Evolutionary conservation across 345 rosid species (phyloP).

Genomic region (Pugionium cornutum): DNA sequence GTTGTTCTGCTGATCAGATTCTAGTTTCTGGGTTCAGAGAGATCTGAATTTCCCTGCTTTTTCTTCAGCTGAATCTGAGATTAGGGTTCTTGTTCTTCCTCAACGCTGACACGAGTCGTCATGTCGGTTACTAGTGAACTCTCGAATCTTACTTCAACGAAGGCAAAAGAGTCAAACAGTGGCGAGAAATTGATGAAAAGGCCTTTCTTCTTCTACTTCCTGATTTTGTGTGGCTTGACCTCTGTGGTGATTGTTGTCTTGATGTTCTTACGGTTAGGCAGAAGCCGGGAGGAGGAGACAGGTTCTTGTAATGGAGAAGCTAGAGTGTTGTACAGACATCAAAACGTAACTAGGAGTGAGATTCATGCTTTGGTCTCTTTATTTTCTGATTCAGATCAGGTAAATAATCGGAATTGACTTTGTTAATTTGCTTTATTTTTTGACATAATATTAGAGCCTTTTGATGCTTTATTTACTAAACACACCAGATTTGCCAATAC

Average conservation of each 20-base stretch:
- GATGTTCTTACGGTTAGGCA: background rate
- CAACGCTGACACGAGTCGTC: background rate
- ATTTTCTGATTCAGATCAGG: background rate
- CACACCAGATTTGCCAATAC: background rate
- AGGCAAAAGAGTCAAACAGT: background rate
- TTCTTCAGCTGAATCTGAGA: background rate
- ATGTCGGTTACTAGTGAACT: conserved; percentile 21
- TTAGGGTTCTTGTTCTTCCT: background rate
- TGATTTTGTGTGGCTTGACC: conserved; percentile 3
- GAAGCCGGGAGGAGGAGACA: background rate
- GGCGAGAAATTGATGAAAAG: background rate
- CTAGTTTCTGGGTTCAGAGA: conserved; percentile 8
- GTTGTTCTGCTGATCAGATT: conserved; percentile 31
- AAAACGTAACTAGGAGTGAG: background rate
- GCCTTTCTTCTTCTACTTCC: background rate
- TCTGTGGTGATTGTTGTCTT: background rate
- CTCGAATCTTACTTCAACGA: conserved; percentile 4
- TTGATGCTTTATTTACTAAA: background rate
- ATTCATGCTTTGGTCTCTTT: background rate
- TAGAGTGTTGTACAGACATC: background rate
- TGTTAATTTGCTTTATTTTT: background rate
- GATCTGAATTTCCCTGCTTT: conserved; percentile 29
- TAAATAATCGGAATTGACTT: background rate
- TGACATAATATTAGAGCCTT: background rate
- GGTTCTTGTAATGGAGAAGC: too few relatives aligned